Evolutionary conservation across 345 rosid species (phyloP).

Genomic region (Salix suchowensis): DNA sequence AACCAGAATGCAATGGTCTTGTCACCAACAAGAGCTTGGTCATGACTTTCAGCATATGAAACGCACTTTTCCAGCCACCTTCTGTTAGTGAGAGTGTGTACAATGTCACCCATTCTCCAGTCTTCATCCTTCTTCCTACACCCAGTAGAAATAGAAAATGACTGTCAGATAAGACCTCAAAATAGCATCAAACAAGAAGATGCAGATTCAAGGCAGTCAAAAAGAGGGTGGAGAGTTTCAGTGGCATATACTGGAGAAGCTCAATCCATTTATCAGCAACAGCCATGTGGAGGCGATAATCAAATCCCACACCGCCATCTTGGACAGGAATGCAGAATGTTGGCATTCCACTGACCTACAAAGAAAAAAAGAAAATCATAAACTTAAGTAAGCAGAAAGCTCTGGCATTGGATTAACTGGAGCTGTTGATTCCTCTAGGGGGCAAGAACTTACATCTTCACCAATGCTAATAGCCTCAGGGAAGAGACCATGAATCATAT

Average conservation of each 20-base stretch:
- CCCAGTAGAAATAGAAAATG: constrained; percentile 12
- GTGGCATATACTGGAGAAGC: constrained; percentile 61
- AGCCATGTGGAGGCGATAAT: constrained; percentile 97
- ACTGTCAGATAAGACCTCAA: constrained; percentile 5
- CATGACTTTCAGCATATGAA: constrained; percentile 92
- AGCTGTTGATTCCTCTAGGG: neutral
- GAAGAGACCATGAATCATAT: constrained; percentile 85
- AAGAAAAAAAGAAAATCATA: neutral
- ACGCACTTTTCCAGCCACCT: constrained; percentile 89
- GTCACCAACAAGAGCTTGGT: constrained; percentile 99
- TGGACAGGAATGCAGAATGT: constrained; percentile 76
- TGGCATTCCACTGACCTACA: constrained; percentile 99
- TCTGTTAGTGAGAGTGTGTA: constrained; percentile 71
- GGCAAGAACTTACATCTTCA: constrained; percentile 71
- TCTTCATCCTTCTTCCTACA: constrained; percentile 81
- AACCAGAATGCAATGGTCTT: constrained; percentile 96
- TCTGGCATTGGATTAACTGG: neutral
- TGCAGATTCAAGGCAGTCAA: constrained; percentile 5
- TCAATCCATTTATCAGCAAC: constrained; percentile 97
- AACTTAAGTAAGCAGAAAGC: neutral
- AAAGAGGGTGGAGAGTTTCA: neutral
- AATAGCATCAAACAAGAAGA: neutral
- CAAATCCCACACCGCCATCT: constrained; percentile 97
- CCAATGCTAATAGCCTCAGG: constrained; percentile 87
- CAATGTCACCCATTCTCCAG: constrained; percentile 76